phyloP scores from a whole-genome alignment of 805 yeast species.

The Candida palmyrensis region DNA sequence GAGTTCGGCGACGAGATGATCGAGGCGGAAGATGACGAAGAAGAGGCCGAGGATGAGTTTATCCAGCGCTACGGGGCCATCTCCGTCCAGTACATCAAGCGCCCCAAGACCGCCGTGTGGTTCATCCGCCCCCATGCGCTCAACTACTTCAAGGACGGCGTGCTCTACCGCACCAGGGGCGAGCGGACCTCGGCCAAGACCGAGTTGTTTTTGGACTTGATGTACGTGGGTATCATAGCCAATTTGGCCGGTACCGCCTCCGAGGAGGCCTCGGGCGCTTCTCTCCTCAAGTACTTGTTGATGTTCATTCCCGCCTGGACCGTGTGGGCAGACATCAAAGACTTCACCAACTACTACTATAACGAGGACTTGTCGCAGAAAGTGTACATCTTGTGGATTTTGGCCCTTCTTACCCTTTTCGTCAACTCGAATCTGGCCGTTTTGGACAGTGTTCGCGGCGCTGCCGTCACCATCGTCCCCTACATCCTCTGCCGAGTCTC shows the following conservation, averaged over 20 bases:
- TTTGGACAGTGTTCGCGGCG: slow-evolving; percentile 29
- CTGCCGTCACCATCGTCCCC: slow-evolving; percentile 43
- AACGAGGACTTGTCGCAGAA: slow-evolving; percentile 56
- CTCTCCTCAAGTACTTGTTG: slow-evolving; percentile 44
- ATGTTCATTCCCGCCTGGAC: slow-evolving; percentile 57
- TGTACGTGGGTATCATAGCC: slow-evolving; percentile 61
- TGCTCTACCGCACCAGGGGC: slow-evolving; percentile 47
- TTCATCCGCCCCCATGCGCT: slow-evolving; percentile 53
- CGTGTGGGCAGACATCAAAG: slow-evolving; percentile 62
- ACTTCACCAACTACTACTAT: slow-evolving; percentile 58
- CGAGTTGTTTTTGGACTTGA: slow-evolving; percentile 58
- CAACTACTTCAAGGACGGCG: slow-evolving; percentile 56
- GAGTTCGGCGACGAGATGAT: slow-evolving; percentile 1
- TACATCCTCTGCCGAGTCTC: slow-evolving; percentile 45
- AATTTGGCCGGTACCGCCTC: slow-evolving; percentile 52
- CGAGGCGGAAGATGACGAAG: slow-evolving; percentile 18
- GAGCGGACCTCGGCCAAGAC: slow-evolving; percentile 49
- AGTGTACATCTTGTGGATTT: slow-evolving; percentile 47
- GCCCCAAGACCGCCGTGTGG: slow-evolving; percentile 34
- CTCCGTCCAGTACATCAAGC: slow-evolving; percentile 40
- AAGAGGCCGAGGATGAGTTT: slow-evolving; percentile 38
- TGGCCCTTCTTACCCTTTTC: slow-evolving; percentile 44
- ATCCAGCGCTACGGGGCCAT: slow-evolving; percentile 46
- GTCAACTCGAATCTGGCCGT: slow-evolving; percentile 43
- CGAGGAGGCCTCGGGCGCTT: slow-evolving; percentile 42